phyloP scores from a whole-genome alignment of 2,329 filamentous ascomycete genomes.

The Aschersonia sp. region DNA sequence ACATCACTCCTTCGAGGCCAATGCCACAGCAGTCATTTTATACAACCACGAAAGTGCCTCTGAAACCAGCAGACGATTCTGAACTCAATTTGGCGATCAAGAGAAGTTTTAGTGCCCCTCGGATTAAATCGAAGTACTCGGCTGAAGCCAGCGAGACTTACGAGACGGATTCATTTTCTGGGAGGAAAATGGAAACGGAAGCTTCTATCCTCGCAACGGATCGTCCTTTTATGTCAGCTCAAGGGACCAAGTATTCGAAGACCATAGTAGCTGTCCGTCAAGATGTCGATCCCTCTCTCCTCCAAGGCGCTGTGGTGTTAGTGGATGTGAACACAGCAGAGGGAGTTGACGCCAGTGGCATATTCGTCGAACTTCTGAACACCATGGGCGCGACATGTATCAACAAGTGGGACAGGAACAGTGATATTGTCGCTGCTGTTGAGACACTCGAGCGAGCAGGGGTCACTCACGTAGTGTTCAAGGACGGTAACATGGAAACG shows the following conservation, averaged over 20 bases:
- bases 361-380: slow-evolving; percentile 65
- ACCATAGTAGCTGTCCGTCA: slow-evolving; percentile 25
- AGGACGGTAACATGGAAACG: slow-evolving; percentile 69
- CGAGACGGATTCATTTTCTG: too few relatives aligned
- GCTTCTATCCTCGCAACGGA: background rate
- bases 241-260: background rate
- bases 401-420: slow-evolving; percentile 61
- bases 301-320: slow-evolving; percentile 62
- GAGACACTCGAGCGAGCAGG: slow-evolving; percentile 40
- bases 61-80: slow-evolving; percentile 52
- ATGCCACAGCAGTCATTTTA: slow-evolving; percentile 38
- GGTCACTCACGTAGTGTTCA: slow-evolving; percentile 82
- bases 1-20: slow-evolving; percentile 39
- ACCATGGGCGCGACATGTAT: slow-evolving; percentile 74
- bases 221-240: background rate
- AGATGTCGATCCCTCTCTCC: slow-evolving; percentile 35
- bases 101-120: slow-evolving; percentile 35
- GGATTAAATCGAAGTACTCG: slow-evolving; percentile 18
- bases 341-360: slow-evolving; percentile 64
- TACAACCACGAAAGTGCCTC: slow-evolving; percentile 63
- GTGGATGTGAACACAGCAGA: slow-evolving; percentile 76
- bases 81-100: slow-evolving; percentile 32
- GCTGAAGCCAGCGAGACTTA: too few relatives aligned
- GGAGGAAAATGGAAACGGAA: background rate
- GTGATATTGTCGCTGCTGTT: slow-evolving; percentile 23